These are phyloP conservation scores for Teunomyces lycoperdinae DNA, from an alignment of 805 yeast genomes.

Conservation along the genomic window DNA sequence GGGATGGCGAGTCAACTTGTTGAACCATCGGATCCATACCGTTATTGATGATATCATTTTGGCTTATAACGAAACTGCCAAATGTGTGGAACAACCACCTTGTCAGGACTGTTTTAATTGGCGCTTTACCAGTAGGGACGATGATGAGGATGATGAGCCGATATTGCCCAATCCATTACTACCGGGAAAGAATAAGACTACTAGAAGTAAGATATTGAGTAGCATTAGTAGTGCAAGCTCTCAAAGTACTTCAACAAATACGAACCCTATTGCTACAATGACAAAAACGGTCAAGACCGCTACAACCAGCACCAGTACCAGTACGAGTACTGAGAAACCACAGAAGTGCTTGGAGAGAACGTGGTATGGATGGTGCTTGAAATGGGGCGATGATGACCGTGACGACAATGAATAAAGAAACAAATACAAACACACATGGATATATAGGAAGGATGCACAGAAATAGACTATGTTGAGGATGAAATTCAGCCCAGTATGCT, in stretches of 20 bases:
- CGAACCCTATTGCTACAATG: background rate
- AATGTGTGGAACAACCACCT: conserved; percentile 71
- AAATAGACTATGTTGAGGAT: background rate
- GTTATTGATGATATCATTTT: conserved; percentile 79
- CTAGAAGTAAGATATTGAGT: background rate
- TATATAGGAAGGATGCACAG: background rate
- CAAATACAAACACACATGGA: background rate
- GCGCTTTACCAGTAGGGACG: conserved; percentile 62
- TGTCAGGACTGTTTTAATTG: conserved; percentile 91
- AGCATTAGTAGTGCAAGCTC: background rate
- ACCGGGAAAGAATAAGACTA: conserved; percentile 15
- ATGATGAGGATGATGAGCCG: conserved; percentile 37
- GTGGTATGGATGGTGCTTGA: conserved; percentile 66
- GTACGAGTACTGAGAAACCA: conserved; percentile 23
- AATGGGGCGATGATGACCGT: conserved; percentile 41
- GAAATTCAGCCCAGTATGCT: background rate
- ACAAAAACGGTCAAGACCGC: background rate
- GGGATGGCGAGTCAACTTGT: conserved; percentile 88
- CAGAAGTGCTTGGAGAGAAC: conserved; percentile 53
- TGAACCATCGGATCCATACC: conserved; percentile 86
- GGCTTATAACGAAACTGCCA: conserved; percentile 73
- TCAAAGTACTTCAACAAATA: background rate
- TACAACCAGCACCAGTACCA: background rate
- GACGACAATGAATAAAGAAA: conserved; percentile 2
- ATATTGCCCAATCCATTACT: conserved; percentile 35